A percentile compares a stretch with the other conserved stretches of the same genome.
Evolutionary conservation across 331 rosid genomes (phyloP).

Genomic region (Prunus yedoensis): DNA sequence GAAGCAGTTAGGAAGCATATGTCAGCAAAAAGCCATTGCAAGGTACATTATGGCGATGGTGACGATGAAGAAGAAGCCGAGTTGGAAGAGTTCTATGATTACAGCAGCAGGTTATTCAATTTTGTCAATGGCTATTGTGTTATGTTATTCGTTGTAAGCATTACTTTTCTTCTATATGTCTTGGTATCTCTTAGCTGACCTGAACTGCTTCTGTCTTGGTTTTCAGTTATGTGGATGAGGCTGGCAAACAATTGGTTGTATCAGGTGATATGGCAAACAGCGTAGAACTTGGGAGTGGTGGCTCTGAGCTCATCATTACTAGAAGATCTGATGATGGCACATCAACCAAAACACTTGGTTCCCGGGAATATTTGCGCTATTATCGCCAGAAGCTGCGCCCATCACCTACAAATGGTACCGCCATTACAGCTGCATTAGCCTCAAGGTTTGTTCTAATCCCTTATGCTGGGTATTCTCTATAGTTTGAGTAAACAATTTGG

Average conservation of each 20-base stretch:
- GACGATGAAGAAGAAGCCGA: constrained; percentile 82
- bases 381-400: constrained; percentile 96
- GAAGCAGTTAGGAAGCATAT: constrained; percentile 98
- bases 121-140: too few relatives aligned
- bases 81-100: constrained; percentile 91
- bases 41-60: constrained; percentile 88
- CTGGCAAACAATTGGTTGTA: constrained; percentile 72
- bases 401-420: constrained; percentile 40
- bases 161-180: neutral
- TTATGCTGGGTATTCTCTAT: neutral
- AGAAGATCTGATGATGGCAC: constrained; percentile 43
- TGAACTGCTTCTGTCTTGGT: constrained; percentile 9
- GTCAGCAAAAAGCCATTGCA: constrained; percentile 92
- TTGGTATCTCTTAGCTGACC: constrained; percentile 7
- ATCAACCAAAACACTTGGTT: constrained; percentile 71
- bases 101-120: constrained; percentile 68
- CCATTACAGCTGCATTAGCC: constrained; percentile 73
- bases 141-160: neutral
- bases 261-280: constrained; percentile 49
- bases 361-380: constrained; percentile 85
- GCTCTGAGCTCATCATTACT: constrained; percentile 77
- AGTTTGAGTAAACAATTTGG: neutral
- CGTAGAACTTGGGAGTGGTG: constrained; percentile 69
- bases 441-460: constrained; percentile 57
- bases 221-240: constrained; percentile 70